A percentile compares a stretch with the other conserved stretches of the same genome.
phyloP scores from a whole-genome alignment of 2,329 filamentous ascomycete genomes.

The Tolypocladium amazonense region DNA sequence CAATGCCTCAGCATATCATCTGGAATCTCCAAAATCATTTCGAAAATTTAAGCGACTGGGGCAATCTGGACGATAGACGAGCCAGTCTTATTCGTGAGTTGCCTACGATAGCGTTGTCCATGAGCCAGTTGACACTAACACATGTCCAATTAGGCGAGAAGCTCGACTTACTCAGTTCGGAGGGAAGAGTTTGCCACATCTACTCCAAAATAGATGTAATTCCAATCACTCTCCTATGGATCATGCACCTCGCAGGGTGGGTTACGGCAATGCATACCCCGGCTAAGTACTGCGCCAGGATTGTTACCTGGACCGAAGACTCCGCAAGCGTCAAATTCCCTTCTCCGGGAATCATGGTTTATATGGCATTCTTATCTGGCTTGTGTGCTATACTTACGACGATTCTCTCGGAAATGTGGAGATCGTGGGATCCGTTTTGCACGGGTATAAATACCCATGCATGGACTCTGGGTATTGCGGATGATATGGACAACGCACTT shows the following conservation, averaged over 20 bases:
- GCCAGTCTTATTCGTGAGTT: conserved; percentile 13
- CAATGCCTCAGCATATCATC: conserved; percentile 12
- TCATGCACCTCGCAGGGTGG: conserved; percentile 4
- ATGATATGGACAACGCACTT: conserved; percentile 15
- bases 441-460: conserved; percentile 10
- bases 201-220: conserved; percentile 8
- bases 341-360: neutral
- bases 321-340: neutral
- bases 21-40: conserved; percentile 15
- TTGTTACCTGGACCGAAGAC: conserved; percentile 4
- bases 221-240: conserved; percentile 9
- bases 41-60: conserved; percentile 12
- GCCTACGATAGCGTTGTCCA: too few relatives aligned
- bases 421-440: conserved; percentile 15
- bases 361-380: conserved; percentile 3
- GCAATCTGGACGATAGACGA: conserved; percentile 7
- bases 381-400: conserved; percentile 7
- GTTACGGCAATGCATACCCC: conserved; percentile 7
- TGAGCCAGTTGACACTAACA: neutral
- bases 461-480: conserved; percentile 16
- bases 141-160: conserved; percentile 10
- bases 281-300: conserved; percentile 8
- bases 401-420: conserved; percentile 12
- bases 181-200: conserved; percentile 9
- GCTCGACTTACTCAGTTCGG: conserved; percentile 11